Evolutionary conservation across 345 rosid genomes (phyloP).

Genomic region (Rhodomyrtus tomentosa): DNA sequence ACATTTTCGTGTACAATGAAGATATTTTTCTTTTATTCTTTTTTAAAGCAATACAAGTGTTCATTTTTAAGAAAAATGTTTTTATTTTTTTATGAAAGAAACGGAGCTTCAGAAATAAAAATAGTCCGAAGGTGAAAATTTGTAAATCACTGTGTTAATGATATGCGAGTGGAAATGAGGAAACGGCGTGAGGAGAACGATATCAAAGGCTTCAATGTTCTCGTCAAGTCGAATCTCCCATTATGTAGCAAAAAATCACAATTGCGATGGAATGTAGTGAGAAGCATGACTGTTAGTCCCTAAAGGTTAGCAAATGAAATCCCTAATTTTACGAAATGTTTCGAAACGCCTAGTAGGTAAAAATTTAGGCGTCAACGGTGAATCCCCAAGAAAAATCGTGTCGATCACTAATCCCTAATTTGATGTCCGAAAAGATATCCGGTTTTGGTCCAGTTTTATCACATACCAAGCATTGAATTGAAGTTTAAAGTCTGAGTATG

Average conservation of each 20-base stretch:
- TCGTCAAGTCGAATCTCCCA: neutral
- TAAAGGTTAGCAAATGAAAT: neutral
- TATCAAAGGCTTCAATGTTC: neutral
- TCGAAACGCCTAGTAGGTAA: neutral
- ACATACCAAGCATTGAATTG: neutral
- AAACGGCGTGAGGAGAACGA: neutral
- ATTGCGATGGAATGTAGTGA: neutral
- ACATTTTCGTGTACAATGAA: too few species aligned
- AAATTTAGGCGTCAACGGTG: slow-evolving; percentile 11
- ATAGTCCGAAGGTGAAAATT: neutral
- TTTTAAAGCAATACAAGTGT: too few species aligned
- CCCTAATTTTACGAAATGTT: neutral
- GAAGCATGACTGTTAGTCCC: neutral
- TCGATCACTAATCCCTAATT: neutral
- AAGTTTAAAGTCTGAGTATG: neutral
- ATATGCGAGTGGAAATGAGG: neutral
- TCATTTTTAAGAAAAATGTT: too few species aligned
- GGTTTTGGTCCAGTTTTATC: neutral
- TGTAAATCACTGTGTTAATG: neutral
- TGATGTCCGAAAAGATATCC: neutral
- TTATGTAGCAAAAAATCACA: neutral
- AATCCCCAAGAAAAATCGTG: neutral
- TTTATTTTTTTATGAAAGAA: too few species aligned
- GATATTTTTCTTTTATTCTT: too few species aligned
- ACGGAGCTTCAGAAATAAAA: too few species aligned